Evolutionary conservation across 768 basidiomycete genomes (phyloP).

Genomic region (Leucosporidium scottii): DNA sequence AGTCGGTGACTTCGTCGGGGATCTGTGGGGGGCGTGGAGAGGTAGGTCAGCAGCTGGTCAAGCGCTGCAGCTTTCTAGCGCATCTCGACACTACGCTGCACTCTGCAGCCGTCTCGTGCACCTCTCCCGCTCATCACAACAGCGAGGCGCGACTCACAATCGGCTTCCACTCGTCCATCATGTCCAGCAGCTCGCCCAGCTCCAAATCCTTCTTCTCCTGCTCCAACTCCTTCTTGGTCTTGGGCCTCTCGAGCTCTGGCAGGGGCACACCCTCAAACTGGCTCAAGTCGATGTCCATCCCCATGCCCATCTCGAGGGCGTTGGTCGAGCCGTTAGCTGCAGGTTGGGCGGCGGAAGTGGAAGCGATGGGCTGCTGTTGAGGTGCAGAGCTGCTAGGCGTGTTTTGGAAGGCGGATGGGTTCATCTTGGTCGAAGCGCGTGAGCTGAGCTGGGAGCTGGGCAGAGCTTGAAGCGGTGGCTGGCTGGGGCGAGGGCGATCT

Average conservation of each 20-base stretch:
- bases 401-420: background rate
- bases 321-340: background rate
- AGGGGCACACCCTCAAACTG: background rate
- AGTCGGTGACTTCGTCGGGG: slow-evolving; percentile 94
- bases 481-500: background rate
- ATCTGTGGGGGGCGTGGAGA: slow-evolving; percentile 52
- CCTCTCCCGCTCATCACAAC: background rate
- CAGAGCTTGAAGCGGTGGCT: background rate
- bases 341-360: background rate
- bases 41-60: background rate
- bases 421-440: background rate
- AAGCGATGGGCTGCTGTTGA: slow-evolving; percentile 1
- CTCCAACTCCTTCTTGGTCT: slow-evolving; percentile 38
- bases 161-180: slow-evolving; percentile 95
- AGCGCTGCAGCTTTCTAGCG: background rate
- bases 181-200: slow-evolving; percentile 83
- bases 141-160: slow-evolving; percentile 53
- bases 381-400: no score
- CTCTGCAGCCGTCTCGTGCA: no score
- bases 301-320: background rate
- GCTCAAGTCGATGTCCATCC: background rate
- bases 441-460: background rate
- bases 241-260: background rate
- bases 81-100: background rate
- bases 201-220: slow-evolving; percentile 76